These are phyloP conservation scores for Bolboschoenoplectus hybrid DNA, from an alignment of 202 grass and related monocot genomes.

Conservation along the genomic window DNA sequence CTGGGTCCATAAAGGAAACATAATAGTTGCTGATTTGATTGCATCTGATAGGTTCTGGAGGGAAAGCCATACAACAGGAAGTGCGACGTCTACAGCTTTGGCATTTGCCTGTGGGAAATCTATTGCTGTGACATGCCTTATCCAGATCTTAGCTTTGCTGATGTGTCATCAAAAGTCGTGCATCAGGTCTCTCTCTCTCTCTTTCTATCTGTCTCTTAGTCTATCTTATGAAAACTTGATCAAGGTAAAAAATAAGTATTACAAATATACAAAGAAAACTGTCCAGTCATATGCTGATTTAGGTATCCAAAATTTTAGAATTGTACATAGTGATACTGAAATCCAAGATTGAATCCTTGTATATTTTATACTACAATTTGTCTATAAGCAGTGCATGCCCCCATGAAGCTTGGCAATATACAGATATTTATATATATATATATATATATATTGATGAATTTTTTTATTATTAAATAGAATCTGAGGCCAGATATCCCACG, in stretches of 20 bases:
- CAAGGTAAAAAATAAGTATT: background rate
- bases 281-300: background rate
- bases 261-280: background rate
- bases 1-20: background rate
- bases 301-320: background rate
- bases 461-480: conserved; percentile 49
- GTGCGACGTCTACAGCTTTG: conserved; percentile 89
- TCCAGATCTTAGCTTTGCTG: conserved; percentile 63
- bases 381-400: background rate
- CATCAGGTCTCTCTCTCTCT: conserved; percentile 51
- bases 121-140: conserved; percentile 96
- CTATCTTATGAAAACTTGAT: background rate
- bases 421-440: background rate
- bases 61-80: conserved; percentile 90
- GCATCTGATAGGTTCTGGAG: conserved; percentile 56
- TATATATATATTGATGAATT: background rate
- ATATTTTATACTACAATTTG: background rate
- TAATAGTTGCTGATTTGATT: background rate
- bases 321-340: too few relatives aligned
- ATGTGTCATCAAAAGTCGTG: conserved; percentile 66
- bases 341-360: background rate
- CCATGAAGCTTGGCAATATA: background rate
- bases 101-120: conserved; percentile 91
- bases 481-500: conserved; percentile 67
- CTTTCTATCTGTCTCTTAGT: background rate